Evolutionary conservation across 2,329 filamentous ascomycete genomes (phyloP).

Genomic region (Aspergillus fumigatus): DNA sequence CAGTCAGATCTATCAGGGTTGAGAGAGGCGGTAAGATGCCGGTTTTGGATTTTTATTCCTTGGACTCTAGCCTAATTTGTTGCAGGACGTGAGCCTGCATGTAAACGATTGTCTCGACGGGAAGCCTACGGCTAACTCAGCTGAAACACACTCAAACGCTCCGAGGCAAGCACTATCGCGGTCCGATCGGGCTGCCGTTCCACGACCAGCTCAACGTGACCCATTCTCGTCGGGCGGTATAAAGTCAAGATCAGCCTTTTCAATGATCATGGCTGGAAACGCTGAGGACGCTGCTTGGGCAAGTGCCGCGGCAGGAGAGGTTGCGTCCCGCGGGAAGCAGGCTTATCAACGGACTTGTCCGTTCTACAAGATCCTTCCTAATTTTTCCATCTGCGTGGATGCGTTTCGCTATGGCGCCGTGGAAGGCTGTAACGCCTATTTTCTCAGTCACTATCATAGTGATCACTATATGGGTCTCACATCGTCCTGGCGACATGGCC

Average conservation of each 20-base stretch:
- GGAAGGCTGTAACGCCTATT: constrained; percentile 88
- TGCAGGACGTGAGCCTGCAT: constrained; percentile 70
- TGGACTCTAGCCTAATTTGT: constrained; percentile 7
- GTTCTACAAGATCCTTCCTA: constrained; percentile 97
- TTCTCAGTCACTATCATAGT: constrained; percentile 95
- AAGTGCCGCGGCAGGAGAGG: constrained; percentile 73
- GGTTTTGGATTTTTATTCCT: not conserved
- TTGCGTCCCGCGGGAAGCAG: constrained; percentile 73
- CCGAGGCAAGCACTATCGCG: constrained; percentile 42
- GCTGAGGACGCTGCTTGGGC: constrained; percentile 90
- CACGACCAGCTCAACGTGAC: constrained; percentile 74
- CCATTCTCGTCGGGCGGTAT: constrained; percentile 58
- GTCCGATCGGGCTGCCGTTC: constrained; percentile 64
- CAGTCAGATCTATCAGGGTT: constrained; percentile 58
- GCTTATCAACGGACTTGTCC: constrained; percentile 88
- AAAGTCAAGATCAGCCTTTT: constrained; percentile 67
- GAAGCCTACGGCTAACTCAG: constrained; percentile 58
- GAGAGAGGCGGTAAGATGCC: constrained; percentile 38
- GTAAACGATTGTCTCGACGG: constrained; percentile 93
- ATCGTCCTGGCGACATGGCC: constrained; percentile 83
- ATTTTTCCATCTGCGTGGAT: constrained; percentile 88
- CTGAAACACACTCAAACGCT: constrained; percentile 13
- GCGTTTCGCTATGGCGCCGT: constrained; percentile 94
- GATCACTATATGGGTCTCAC: constrained; percentile 94
- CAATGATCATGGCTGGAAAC: constrained; percentile 87